These are phyloP conservation scores for Parasarocladium wereldwijsianum DNA, from an alignment of 2,329 filamentous ascomycete genomes.

Conservation along the genomic window DNA sequence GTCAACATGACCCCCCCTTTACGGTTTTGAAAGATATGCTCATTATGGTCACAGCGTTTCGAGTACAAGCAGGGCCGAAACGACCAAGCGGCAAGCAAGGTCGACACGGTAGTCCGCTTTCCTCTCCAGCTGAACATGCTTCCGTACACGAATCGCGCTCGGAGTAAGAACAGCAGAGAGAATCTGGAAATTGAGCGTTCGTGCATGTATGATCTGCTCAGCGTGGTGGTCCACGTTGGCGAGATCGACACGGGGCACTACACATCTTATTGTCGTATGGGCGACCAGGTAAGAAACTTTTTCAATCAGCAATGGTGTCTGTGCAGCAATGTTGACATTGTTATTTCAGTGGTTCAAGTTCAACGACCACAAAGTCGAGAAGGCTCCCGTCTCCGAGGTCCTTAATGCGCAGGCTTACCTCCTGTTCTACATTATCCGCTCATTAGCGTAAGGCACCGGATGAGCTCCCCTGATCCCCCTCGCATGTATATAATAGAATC, in stretches of 20 bases:
- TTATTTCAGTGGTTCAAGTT: conserved; percentile 73
- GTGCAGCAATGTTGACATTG: too few species aligned
- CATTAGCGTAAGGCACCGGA: conserved; percentile 36
- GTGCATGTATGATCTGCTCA: conserved; percentile 74
- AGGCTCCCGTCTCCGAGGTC: conserved; percentile 74
- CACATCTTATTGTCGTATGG: conserved; percentile 73
- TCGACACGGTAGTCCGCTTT: conserved; percentile 76
- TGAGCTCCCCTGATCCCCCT: too few species aligned
- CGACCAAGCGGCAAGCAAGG: conserved; percentile 65
- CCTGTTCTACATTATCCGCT: conserved; percentile 69
- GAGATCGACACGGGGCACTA: conserved; percentile 90
- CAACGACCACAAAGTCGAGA: conserved; percentile 83
- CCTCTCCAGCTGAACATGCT: conserved; percentile 79
- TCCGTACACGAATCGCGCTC: conserved; percentile 65
- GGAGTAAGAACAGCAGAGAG: conserved; percentile 32
- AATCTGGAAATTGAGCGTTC: conserved; percentile 44
- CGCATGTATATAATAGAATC: too few species aligned
- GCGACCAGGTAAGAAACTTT: conserved; percentile 40
- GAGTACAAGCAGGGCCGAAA: conserved; percentile 54
- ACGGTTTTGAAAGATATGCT: not conserved
- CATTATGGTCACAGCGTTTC: conserved; percentile 35
- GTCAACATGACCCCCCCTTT: conserved; percentile 6
- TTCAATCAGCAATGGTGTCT: too few species aligned
- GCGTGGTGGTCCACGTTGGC: conserved; percentile 84
- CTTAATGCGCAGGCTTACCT: conserved; percentile 77